These are phyloP conservation scores for Cystofilobasidium capitatum DNA, from an alignment of 768 basidiomycete species.

Conservation along the genomic window DNA sequence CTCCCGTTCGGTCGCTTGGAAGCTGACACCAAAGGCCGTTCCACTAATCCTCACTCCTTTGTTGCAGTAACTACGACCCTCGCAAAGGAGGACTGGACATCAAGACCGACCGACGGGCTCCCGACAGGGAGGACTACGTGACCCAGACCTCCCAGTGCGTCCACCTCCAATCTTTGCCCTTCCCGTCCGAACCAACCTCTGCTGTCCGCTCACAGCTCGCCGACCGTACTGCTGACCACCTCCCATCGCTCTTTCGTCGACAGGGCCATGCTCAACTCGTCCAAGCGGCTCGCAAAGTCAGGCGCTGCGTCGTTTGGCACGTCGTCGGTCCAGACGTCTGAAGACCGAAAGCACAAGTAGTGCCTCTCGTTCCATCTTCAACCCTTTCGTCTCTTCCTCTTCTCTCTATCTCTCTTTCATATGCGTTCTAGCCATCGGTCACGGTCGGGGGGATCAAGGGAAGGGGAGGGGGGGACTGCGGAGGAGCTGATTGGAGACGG, in stretches of 20 bases:
- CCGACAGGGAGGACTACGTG: background rate
- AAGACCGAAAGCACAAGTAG: background rate
- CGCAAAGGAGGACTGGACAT: background rate
- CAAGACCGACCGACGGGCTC: slow-evolving; percentile 1
- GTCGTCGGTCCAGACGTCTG: background rate
- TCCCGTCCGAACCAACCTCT: background rate
- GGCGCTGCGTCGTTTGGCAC: slow-evolving; percentile 1
- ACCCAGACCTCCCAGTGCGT: background rate
- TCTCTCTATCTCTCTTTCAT: too few relatives aligned
- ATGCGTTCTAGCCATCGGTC: too few relatives aligned
- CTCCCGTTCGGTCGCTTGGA: background rate
- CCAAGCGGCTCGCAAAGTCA: background rate
- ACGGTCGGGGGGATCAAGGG: too few relatives aligned
- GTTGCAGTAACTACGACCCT: background rate
- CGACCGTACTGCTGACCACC: background rate
- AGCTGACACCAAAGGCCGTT: background rate
- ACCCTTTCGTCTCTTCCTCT: too few relatives aligned
- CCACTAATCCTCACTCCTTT: background rate
- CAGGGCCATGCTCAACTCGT: slow-evolving; percentile 10
- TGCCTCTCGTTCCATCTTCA: too few relatives aligned
- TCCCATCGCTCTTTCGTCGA: background rate
- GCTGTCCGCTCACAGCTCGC: background rate
- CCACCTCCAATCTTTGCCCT: background rate
- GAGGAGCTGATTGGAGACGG: too few relatives aligned
- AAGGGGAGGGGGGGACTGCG: too few relatives aligned